phyloP scores from a whole-genome alignment of 768 basidiomycete species.

The Collybiopsis luxurians region DNA sequence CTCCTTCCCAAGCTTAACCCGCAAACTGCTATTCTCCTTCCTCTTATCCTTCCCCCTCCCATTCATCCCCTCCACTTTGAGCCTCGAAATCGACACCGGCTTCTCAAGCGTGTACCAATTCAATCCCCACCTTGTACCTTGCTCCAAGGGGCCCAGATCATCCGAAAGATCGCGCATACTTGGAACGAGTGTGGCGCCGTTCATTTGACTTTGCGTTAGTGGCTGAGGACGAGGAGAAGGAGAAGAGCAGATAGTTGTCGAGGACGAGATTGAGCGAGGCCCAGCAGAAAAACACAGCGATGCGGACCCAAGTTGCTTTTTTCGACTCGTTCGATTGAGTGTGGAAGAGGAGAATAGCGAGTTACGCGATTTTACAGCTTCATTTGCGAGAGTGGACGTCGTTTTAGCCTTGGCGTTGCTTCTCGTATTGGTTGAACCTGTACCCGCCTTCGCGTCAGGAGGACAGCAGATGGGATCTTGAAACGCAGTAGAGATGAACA shows the following conservation, averaged over 20 bases:
- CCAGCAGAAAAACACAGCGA: too few species aligned
- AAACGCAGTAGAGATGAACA: background rate
- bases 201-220: background rate
- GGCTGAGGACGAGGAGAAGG: background rate
- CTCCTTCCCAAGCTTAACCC: background rate
- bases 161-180: background rate
- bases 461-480: background rate
- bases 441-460: too few species aligned
- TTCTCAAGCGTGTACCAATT: background rate
- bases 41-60: too few species aligned
- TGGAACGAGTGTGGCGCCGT: background rate
- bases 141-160: background rate
- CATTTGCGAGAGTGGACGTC: too few species aligned
- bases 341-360: background rate
- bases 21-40: background rate
- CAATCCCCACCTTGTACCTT: background rate
- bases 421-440: too few species aligned
- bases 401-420: too few species aligned
- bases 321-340: background rate
- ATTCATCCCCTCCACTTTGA: too few species aligned
- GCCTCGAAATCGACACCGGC: too few species aligned
- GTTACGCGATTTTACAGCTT: background rate
- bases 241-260: background rate
- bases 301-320: too few species aligned
- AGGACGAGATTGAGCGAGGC: too few species aligned